phyloP scores from a whole-genome alignment of 2,329 filamentous ascomycete genomes.

The Albophoma yamanashiensis region DNA sequence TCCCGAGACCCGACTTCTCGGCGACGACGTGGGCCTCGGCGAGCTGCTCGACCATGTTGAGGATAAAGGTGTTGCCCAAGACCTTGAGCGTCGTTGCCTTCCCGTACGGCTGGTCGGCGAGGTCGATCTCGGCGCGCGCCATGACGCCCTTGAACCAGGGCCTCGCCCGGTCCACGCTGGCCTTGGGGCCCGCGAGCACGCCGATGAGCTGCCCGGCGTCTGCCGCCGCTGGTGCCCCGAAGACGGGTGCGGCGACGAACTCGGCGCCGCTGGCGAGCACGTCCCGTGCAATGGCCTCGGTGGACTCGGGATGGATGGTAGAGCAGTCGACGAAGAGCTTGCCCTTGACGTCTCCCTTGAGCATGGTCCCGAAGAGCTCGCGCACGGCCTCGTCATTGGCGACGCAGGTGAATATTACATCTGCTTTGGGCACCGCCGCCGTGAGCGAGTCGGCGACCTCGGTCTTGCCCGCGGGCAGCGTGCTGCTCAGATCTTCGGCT shows the following conservation, averaged over 20 bases:
- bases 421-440: conserved; percentile 56
- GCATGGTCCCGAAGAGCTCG: conserved; percentile 45
- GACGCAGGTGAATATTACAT: conserved; percentile 76
- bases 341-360: conserved; percentile 43
- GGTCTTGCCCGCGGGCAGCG: conserved; percentile 50
- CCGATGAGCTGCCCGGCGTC: conserved; percentile 61
- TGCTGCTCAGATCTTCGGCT: conserved; percentile 50
- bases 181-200: conserved; percentile 57
- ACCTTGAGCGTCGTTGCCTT: conserved; percentile 66
- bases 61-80: conserved; percentile 76
- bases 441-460: conserved; percentile 52
- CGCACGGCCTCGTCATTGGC: conserved; percentile 67
- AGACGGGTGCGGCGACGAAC: conserved; percentile 64
- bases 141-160: conserved; percentile 37
- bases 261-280: conserved; percentile 50
- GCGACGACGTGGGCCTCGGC: conserved; percentile 70
- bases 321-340: conserved; percentile 85
- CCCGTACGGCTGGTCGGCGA: conserved; percentile 56
- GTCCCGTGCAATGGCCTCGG: conserved; percentile 50
- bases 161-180: conserved; percentile 48
- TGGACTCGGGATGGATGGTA: conserved; percentile 77
- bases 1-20: conserved; percentile 70
- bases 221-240: conserved; percentile 61
- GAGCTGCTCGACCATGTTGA: conserved; percentile 72
- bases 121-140: conserved; percentile 57